Percentiles rank a stretch among this genome's conserved stretches.
phyloP scores from a whole-genome alignment of 148 eudicot genomes.

The Diospyros lotus region DNA sequence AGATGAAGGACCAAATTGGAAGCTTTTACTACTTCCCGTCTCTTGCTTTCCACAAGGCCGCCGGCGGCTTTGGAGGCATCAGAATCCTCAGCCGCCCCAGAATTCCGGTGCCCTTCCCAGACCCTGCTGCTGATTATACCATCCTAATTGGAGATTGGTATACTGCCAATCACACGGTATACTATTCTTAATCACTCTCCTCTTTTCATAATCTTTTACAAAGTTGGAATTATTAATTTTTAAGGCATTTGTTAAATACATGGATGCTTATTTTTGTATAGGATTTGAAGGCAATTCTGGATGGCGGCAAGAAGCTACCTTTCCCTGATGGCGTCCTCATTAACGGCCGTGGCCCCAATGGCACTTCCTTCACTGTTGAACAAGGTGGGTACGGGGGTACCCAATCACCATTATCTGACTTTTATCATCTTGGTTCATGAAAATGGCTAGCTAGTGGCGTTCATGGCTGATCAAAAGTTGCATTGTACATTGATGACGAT shows the following conservation, averaged over 20 bases:
- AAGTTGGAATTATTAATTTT: too few species aligned
- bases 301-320: slow-evolving; percentile 18
- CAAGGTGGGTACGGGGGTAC: slow-evolving; percentile 10
- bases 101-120: slow-evolving; percentile 30
- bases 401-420: too few species aligned
- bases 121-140: slow-evolving; percentile 27
- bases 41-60: slow-evolving; percentile 29
- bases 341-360: slow-evolving; percentile 23
- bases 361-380: slow-evolving; percentile 12
- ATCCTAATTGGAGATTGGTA: slow-evolving; percentile 30
- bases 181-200: too few species aligned
- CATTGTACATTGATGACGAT: not conserved
- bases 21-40: slow-evolving; percentile 26
- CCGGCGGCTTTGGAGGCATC: slow-evolving; percentile 29
- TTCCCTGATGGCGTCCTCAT: slow-evolving; percentile 22
- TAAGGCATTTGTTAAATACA: too few species aligned
- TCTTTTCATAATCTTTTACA: too few species aligned
- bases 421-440: too few species aligned
- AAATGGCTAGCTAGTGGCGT: too few species aligned
- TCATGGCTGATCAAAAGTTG: too few species aligned
- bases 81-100: slow-evolving; percentile 19
- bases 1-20: slow-evolving; percentile 27
- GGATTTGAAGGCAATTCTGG: slow-evolving; percentile 23
- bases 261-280: slow-evolving; percentile 6
- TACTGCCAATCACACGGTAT: slow-evolving; percentile 23